Evolutionary conservation across 306 rosid species (phyloP).

Genomic region (Bauhinia variegata): DNA sequence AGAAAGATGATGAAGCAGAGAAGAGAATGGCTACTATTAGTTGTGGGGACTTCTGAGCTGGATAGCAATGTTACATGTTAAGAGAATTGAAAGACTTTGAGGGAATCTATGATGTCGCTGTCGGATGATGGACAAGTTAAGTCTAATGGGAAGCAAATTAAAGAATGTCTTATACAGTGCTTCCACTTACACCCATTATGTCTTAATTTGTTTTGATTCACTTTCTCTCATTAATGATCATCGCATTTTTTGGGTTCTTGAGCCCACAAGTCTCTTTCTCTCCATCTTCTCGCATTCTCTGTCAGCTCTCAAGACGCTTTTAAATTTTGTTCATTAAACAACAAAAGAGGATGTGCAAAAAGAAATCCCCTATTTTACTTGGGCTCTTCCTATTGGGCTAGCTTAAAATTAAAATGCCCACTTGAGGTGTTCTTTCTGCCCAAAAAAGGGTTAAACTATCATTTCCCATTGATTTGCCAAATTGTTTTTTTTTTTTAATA

Average conservation of each 20-base stretch:
- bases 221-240: constrained; percentile 54
- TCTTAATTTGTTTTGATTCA: constrained; percentile 26
- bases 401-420: no score
- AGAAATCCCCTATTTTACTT: no score
- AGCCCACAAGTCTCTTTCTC: no score
- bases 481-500: no score
- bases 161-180: constrained; percentile 53
- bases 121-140: constrained; percentile 20
- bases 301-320: constrained; percentile 36
- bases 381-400: no score
- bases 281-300: not conserved
- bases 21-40: constrained; percentile 23
- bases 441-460: no score
- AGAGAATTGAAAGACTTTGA: constrained; percentile 8
- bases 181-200: constrained; percentile 39
- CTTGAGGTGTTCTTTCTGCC: no score
- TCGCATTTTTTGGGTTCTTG: constrained; percentile 63
- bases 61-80: constrained; percentile 50
- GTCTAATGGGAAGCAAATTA: constrained; percentile 41
- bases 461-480: no score
- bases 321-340: no score
- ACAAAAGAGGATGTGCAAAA: no score
- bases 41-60: constrained; percentile 45
- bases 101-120: constrained; percentile 42
- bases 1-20: constrained; percentile 51